Conservation (phyloP, 768 basidiomycete species). For the Chlorophyllum brunneum region DNA sequence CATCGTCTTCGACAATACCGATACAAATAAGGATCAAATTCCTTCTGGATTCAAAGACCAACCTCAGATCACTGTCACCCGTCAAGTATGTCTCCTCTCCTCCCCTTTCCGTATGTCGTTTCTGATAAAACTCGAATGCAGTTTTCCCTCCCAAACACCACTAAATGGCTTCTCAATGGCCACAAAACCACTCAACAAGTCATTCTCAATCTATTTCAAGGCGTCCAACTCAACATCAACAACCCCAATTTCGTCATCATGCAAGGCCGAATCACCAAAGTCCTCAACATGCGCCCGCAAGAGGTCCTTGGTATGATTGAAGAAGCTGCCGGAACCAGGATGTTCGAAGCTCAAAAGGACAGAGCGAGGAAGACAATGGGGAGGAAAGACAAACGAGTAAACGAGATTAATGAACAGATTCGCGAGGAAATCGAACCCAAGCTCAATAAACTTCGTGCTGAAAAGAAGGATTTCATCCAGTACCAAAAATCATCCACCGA, state of each 20-base stretch:
- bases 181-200: slow-evolving; percentile 86
- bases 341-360: slow-evolving; percentile 99
- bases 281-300: slow-evolving; percentile 96
- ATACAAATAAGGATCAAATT: slow-evolving; percentile 73
- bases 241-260: slow-evolving; percentile 99
- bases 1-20: slow-evolving; percentile 98
- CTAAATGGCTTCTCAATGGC: slow-evolving; percentile 94
- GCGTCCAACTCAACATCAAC: slow-evolving; percentile 98
- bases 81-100: slow-evolving; percentile 60
- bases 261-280: slow-evolving; percentile 99
- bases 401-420: slow-evolving; percentile 79
- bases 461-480: slow-evolving; percentile 85
- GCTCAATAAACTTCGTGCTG: slow-evolving; percentile 81
- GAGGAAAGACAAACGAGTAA: slow-evolving; percentile 95
- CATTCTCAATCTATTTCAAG: slow-evolving; percentile 91
- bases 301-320: slow-evolving; percentile 99
- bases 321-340: slow-evolving; percentile 96
- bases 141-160: slow-evolving; percentile 90
- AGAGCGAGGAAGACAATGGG: slow-evolving; percentile 94
- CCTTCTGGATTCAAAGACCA: slow-evolving; percentile 66
- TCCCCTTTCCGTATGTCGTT: not conserved
- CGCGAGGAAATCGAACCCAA: slow-evolving; percentile 93
- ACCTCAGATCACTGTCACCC: slow-evolving; percentile 93
- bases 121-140: slow-evolving; percentile 25
- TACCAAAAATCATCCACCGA: slow-evolving; percentile 89